Conservation (phyloP, 768 basidiomycete species). For the Gyrodon lividus region DNA sequence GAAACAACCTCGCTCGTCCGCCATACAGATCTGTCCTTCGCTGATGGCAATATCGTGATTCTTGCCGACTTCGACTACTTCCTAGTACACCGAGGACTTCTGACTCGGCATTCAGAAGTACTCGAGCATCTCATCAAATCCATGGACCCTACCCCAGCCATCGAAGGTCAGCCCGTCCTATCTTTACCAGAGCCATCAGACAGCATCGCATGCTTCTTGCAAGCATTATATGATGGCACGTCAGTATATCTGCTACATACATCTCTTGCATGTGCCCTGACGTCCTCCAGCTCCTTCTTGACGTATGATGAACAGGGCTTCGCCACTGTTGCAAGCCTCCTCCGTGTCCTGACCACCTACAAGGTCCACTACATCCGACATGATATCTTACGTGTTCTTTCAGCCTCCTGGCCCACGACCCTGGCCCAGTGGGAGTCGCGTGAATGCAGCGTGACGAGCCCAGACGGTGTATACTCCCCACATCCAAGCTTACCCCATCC, state of each 20-base stretch:
- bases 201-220: constrained; percentile 58
- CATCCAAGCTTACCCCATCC: constrained; percentile 60
- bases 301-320: constrained; percentile 52
- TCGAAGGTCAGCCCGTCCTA: constrained; percentile 61
- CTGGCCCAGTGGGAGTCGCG: constrained; percentile 65
- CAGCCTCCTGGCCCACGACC: constrained; percentile 57
- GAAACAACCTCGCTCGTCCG: constrained; percentile 28
- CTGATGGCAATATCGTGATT: constrained; percentile 69
- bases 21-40: constrained; percentile 58
- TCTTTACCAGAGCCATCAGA: constrained; percentile 52
- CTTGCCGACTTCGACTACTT: constrained; percentile 60
- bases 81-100: constrained; percentile 63
- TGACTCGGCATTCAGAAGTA: constrained; percentile 61
- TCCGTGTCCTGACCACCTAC: constrained; percentile 66
- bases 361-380: constrained; percentile 54
- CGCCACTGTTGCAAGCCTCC: constrained; percentile 49
- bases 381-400: constrained; percentile 54
- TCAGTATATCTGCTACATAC: constrained; percentile 33
- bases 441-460: constrained; percentile 54
- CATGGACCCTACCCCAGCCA: constrained; percentile 18
- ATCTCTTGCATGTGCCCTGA: constrained; percentile 12
- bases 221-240: constrained; percentile 72
- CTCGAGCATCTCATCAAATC: constrained; percentile 42
- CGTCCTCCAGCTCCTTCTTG: constrained; percentile 41
- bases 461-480: constrained; percentile 55